Percentiles rank a stretch among this genome's conserved stretches.
These are phyloP conservation scores for Trypethelium eluteriae DNA, from an alignment of 495 filamentous ascomycete genomes.

Conservation along the genomic window DNA sequence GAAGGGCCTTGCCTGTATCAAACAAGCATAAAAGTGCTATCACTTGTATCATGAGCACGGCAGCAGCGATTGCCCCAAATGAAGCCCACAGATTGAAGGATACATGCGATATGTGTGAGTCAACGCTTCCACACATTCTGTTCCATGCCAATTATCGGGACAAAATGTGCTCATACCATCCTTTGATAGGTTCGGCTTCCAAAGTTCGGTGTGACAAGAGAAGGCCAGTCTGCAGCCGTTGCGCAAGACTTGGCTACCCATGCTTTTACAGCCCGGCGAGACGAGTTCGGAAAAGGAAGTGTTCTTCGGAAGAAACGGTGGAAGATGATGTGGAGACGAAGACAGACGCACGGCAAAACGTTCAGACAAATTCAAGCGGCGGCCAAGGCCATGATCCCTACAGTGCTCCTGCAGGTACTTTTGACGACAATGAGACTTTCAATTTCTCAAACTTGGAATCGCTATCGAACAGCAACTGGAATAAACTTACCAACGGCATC, in stretches of 20 bases:
- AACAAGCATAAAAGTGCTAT: neutral
- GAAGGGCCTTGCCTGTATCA: neutral
- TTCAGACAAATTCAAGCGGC: neutral
- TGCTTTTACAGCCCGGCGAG: slow-evolving; percentile 40
- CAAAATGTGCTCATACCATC: neutral
- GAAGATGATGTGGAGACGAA: neutral
- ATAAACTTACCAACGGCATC: neutral
- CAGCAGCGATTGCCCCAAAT: neutral
- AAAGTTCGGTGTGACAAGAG: slow-evolving; percentile 39
- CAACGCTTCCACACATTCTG: neutral
- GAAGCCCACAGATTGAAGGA: slow-evolving; percentile 1
- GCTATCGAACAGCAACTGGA: neutral
- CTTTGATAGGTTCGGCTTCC: slow-evolving; percentile 26
- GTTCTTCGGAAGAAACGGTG: neutral
- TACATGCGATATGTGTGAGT: slow-evolving; percentile 5
- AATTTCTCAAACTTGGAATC: neutral
- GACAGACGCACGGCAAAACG: slow-evolving; percentile 1
- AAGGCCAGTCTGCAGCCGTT: slow-evolving; percentile 37
- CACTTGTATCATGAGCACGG: neutral
- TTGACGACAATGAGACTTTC: neutral
- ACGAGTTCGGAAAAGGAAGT: slow-evolving; percentile 17
- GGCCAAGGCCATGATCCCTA: neutral
- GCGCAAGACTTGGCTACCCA: slow-evolving; percentile 30
- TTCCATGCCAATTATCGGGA: neutral
- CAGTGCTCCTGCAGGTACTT: neutral